phyloP scores from a whole-genome alignment of 176 grass and related monocot species.

The Phoenix dactylifera region DNA sequence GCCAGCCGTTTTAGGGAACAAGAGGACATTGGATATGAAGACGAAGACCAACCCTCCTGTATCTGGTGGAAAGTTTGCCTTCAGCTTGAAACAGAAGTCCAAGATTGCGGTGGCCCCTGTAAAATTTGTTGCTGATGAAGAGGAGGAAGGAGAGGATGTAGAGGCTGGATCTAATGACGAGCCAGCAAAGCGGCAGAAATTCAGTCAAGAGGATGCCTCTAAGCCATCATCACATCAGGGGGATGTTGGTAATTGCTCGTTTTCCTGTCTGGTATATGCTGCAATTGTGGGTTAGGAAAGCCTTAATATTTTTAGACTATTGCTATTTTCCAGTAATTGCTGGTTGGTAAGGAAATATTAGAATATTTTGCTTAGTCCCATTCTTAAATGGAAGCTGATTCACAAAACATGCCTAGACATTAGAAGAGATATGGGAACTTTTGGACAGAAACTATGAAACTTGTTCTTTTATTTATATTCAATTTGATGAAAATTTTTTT shows the following conservation, averaged over 20 bases:
- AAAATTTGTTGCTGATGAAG: conserved; percentile 50
- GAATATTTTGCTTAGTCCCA: too few relatives aligned
- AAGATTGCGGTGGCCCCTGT: conserved; percentile 44
- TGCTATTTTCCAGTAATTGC: too few relatives aligned
- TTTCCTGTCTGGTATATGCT: conserved; percentile 9
- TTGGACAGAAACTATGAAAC: too few relatives aligned
- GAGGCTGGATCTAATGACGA: conserved; percentile 26
- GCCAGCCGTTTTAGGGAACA: conserved; percentile 21
- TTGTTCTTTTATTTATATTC: too few relatives aligned
- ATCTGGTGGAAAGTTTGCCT: conserved; percentile 63
- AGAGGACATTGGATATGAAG: conserved; percentile 47
- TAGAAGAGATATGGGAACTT: too few relatives aligned
- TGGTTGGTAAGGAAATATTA: too few relatives aligned
- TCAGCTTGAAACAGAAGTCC: conserved; percentile 83
- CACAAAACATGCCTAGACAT: too few relatives aligned
- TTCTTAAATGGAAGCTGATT: too few relatives aligned
- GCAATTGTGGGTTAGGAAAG: neutral
- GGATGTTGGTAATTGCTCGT: conserved; percentile 84
- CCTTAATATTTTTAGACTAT: too few relatives aligned
- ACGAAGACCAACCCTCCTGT: conserved; percentile 26
- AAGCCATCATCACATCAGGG: conserved; percentile 7
- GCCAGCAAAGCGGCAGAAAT: conserved; percentile 42
- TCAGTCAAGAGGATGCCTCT: conserved; percentile 19
- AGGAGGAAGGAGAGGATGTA: conserved; percentile 27
- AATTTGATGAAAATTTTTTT: too few relatives aligned